Percentiles rank a stretch among this genome's conserved stretches.
phyloP scores from a whole-genome alignment of 345 rosid genomes.

The Eucalyptus sp. region DNA sequence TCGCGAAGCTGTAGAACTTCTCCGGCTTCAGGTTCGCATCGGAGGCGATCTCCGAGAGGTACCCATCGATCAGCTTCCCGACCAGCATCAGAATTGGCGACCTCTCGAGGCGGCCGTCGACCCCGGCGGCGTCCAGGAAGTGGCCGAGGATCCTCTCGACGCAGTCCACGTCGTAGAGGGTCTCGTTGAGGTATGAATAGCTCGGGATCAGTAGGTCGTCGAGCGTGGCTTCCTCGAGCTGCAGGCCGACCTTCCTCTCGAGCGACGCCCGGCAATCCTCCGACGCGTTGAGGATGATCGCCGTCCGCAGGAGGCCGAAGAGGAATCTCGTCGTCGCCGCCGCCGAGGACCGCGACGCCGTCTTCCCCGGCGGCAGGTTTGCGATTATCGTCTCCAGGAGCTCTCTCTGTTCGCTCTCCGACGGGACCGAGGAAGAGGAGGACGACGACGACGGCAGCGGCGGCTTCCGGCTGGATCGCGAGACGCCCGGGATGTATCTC shows the following conservation, averaged over 20 bases:
- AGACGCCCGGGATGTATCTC: constrained; percentile 70
- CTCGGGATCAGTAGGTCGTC: constrained; percentile 94
- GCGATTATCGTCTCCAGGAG: constrained; percentile 53
- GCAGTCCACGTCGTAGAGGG: constrained; percentile 91
- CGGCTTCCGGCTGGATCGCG: constrained; percentile 62
- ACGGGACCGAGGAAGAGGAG: constrained; percentile 20
- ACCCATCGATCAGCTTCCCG: constrained; percentile 91
- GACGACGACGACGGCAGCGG: constrained; percentile 25
- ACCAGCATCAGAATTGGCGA: constrained; percentile 64
- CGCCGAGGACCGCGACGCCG: constrained; percentile 24
- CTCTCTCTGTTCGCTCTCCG: constrained; percentile 76
- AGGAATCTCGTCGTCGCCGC: constrained; percentile 43
- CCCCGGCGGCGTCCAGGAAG: constrained; percentile 40
- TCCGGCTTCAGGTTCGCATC: constrained; percentile 85
- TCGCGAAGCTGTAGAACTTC: constrained; percentile 55
- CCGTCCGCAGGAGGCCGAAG: constrained; percentile 64
- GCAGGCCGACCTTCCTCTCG: constrained; percentile 77
- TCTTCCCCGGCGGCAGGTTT: constrained; percentile 48
- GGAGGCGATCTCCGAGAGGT: constrained; percentile 82
- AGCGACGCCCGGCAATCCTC: constrained; percentile 43
- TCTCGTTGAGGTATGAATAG: constrained; percentile 87
- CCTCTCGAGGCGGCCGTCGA: constrained; percentile 12
- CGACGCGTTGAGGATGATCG: constrained; percentile 75
- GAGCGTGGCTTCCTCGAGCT: constrained; percentile 72
- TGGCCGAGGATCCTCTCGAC: constrained; percentile 66